These are phyloP conservation scores for Umbelopsis isabellina DNA, from an alignment of 192 early-diverging fungal species.

Conservation along the genomic window DNA sequence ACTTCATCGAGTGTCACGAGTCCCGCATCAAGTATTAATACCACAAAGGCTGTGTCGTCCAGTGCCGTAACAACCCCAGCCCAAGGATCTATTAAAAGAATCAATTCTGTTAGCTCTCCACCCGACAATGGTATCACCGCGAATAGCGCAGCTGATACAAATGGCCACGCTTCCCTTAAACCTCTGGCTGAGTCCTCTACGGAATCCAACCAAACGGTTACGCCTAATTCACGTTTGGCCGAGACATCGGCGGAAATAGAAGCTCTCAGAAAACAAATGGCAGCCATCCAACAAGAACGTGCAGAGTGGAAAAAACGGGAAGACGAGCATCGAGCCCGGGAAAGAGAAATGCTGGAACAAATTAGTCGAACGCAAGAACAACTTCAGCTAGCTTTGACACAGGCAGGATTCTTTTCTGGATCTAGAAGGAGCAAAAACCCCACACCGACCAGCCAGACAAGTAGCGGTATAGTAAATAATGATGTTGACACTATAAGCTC, in stretches of 20 bases:
- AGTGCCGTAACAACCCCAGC: neutral
- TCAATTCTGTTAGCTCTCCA: neutral
- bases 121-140: neutral
- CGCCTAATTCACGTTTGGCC: conserved; percentile 6
- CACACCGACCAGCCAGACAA: neutral
- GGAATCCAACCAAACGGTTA: conserved; percentile 9
- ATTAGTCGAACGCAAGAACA: conserved; percentile 26
- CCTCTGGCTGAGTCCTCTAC: neutral
- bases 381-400: conserved; percentile 15
- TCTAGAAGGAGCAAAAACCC: conserved; percentile 4
- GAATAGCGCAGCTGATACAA: neutral
- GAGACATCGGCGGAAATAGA: conserved; percentile 24
- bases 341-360: conserved; percentile 27
- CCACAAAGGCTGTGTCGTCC: conserved; percentile 6
- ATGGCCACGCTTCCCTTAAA: neutral
- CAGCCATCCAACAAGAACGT: conserved; percentile 29
- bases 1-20: conserved; percentile 2
- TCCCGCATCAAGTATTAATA: conserved; percentile 2
- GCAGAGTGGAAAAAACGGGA: conserved; percentile 25
- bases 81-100: conserved; percentile 4
- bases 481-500: conserved; percentile 11
- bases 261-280: conserved; percentile 28
- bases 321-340: conserved; percentile 21
- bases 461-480: neutral
- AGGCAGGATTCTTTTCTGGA: conserved; percentile 5